Conservation (phyloP, 2,329 filamentous ascomycete species). For the Pseudodiploospora longispora region DNA sequence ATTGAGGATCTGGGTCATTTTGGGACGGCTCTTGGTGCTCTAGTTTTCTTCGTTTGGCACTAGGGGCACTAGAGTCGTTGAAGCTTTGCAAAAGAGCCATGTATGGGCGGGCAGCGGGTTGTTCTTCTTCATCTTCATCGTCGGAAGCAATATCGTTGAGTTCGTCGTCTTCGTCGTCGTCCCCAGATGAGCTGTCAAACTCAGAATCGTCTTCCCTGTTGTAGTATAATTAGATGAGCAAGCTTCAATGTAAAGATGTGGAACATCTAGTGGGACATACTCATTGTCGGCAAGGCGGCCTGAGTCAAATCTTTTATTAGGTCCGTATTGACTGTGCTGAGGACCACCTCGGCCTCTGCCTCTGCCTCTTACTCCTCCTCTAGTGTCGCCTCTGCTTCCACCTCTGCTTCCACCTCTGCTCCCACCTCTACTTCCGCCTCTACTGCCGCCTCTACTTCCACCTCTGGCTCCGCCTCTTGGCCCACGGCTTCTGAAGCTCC, state of each 20-base stretch:
- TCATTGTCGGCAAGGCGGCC: constrained; percentile 27
- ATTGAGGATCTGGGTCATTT: constrained; percentile 24
- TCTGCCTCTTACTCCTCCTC: constrained; percentile 21
- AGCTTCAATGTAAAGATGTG: background rate
- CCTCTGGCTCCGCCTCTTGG: constrained; percentile 19
- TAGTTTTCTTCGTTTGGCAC: constrained; percentile 51
- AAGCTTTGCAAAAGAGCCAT: constrained; percentile 51
- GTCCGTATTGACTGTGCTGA: constrained; percentile 27
- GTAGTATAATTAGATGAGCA: background rate
- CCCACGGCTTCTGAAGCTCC: constrained; percentile 24
- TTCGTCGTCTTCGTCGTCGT: constrained; percentile 27
- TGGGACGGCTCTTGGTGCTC: constrained; percentile 26
- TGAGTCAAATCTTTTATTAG: constrained; percentile 28
- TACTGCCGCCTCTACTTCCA: constrained; percentile 15
- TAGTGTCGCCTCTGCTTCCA: constrained; percentile 12
- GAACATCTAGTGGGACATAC: background rate
- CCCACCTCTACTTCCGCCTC: constrained; percentile 11
- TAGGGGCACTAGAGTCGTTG: constrained; percentile 35
- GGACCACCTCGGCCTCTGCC: constrained; percentile 9
- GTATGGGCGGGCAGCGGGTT: constrained; percentile 41
- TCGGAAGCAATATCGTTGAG: constrained; percentile 32
- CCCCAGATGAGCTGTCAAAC: constrained; percentile 10
- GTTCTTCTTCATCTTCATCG: constrained; percentile 40
- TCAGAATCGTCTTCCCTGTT: constrained; percentile 9
- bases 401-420: constrained; percentile 12